phyloP scores from a whole-genome alignment of 1,139 yeast species.

The Pichia sp. region DNA sequence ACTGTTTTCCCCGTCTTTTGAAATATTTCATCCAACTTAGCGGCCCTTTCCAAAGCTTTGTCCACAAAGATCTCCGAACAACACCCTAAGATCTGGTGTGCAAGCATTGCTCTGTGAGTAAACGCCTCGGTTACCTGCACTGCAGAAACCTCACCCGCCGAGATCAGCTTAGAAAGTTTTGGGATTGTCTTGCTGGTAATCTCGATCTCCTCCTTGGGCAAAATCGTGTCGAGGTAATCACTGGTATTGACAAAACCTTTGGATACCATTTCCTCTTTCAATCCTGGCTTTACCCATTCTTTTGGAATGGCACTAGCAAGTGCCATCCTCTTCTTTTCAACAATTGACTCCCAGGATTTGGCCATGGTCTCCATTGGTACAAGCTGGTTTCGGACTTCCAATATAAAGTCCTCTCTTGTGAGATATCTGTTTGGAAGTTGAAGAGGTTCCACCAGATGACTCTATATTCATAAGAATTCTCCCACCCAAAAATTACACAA shows the following conservation, averaged over 20 bases:
- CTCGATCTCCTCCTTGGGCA: slow-evolving; percentile 25
- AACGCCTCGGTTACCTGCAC: slow-evolving; percentile 46
- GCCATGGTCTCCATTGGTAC: not conserved
- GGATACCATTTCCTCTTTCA: slow-evolving; percentile 19
- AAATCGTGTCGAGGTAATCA: slow-evolving; percentile 30
- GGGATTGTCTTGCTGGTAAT: slow-evolving; percentile 21
- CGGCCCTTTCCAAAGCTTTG: slow-evolving; percentile 39
- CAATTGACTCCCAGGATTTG: slow-evolving; percentile 26
- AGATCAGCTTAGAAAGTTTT: slow-evolving; percentile 12
- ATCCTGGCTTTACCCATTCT: slow-evolving; percentile 29
- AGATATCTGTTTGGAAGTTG: not conserved
- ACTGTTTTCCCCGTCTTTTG: slow-evolving; percentile 34
- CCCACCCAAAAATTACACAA: too few relatives aligned
- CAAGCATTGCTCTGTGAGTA: slow-evolving; percentile 52
- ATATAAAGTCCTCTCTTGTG: too few relatives aligned
- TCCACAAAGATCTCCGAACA: slow-evolving; percentile 37
- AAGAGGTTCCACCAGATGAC: not conserved
- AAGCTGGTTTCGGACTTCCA: too few relatives aligned
- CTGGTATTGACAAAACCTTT: slow-evolving; percentile 22
- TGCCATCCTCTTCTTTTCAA: slow-evolving; percentile 11
- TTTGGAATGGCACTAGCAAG: slow-evolving; percentile 26
- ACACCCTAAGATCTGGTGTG: slow-evolving; percentile 52
- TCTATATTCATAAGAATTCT: too few relatives aligned
- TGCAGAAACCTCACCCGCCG: slow-evolving; percentile 38
- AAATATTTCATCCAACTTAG: slow-evolving; percentile 40